phyloP scores from a whole-genome alignment of 139 green algal species.

The Spirogloea muscicola region DNA sequence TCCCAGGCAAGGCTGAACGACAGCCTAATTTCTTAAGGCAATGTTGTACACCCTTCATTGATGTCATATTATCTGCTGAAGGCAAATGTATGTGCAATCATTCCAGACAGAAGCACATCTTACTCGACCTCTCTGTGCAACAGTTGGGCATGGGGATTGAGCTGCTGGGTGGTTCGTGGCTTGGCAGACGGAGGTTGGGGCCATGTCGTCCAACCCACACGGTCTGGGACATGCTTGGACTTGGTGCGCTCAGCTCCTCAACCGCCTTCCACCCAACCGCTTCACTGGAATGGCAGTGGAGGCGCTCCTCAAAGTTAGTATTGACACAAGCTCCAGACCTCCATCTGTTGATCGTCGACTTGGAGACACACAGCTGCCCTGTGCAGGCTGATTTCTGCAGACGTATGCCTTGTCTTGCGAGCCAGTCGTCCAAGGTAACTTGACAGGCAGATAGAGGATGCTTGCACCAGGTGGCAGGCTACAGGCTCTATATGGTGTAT shows the following conservation, averaged over 20 bases:
- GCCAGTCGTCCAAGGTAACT: not conserved
- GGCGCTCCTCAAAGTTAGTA: slow-evolving; percentile 46
- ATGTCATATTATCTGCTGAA: not conserved
- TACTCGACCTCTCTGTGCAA: too few species aligned
- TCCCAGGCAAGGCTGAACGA: slow-evolving; percentile 48
- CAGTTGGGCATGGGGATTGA: too few species aligned
- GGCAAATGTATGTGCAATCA: too few species aligned
- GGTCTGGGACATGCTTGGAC: slow-evolving; percentile 42
- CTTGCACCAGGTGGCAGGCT: slow-evolving; percentile 51
- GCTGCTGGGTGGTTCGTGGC: not conserved
- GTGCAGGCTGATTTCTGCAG: not conserved
- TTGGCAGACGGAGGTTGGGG: slow-evolving; percentile 3
- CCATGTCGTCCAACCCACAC: too few species aligned
- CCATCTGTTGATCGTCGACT: too few species aligned
- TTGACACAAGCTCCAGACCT: too few species aligned
- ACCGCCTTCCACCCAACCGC: slow-evolving; percentile 52
- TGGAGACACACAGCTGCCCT: not conserved
- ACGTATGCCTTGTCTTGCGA: not conserved
- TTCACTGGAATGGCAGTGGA: slow-evolving; percentile 38
- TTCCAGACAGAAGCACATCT: too few species aligned
- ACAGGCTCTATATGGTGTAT: slow-evolving; percentile 36
- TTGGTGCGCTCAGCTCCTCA: slow-evolving; percentile 51
- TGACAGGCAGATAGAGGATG: too few species aligned
- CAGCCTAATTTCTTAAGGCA: too few species aligned
- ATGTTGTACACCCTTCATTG: too few species aligned